These are phyloP conservation scores for Leucosporidium yakuticum DNA, from an alignment of 768 basidiomycete species.

Conservation along the genomic window DNA sequence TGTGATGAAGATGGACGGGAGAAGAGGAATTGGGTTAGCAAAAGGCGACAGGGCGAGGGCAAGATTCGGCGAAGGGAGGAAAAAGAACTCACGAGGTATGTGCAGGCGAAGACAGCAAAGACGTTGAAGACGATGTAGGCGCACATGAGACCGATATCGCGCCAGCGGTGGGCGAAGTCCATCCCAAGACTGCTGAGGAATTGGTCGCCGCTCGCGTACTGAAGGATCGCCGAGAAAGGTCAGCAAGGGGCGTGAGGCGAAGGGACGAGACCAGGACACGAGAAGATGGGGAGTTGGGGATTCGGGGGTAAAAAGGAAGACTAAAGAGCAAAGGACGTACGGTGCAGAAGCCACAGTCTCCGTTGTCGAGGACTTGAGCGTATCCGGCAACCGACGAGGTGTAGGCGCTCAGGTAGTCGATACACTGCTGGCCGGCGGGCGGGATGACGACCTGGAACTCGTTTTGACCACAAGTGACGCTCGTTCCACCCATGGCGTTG, in stretches of 20 bases:
- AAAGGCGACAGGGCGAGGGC: no score
- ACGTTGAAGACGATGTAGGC: slow-evolving; percentile 33
- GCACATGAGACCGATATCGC: slow-evolving; percentile 28
- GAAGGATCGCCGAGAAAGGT: no score
- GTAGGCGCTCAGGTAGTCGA: slow-evolving; percentile 28
- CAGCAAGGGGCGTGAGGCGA: no score
- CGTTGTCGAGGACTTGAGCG: slow-evolving; percentile 25
- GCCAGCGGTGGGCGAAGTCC: slow-evolving; percentile 25
- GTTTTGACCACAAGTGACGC: slow-evolving; percentile 18
- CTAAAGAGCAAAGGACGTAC: not conserved
- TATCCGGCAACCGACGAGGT: slow-evolving; percentile 24
- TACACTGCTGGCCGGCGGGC: slow-evolving; percentile 32
- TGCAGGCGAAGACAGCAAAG: slow-evolving; percentile 5
- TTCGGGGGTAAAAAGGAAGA: no score
- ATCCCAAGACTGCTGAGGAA: slow-evolving; percentile 32
- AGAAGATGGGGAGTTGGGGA: not conserved
- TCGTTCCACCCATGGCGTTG: slow-evolving; percentile 27
- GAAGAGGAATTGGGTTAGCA: no score
- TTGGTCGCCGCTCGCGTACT: slow-evolving; percentile 30
- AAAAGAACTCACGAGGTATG: slow-evolving; percentile 15
- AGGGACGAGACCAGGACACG: no score
- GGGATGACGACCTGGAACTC: slow-evolving; percentile 33
- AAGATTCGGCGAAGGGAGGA: no score
- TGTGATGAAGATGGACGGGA: no score
- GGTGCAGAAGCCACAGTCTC: slow-evolving; percentile 24